Percentiles rank a stretch among this genome's conserved stretches.
phyloP scores from a whole-genome alignment of 805 yeast genomes.

The Hanseniaspora singularis region DNA sequence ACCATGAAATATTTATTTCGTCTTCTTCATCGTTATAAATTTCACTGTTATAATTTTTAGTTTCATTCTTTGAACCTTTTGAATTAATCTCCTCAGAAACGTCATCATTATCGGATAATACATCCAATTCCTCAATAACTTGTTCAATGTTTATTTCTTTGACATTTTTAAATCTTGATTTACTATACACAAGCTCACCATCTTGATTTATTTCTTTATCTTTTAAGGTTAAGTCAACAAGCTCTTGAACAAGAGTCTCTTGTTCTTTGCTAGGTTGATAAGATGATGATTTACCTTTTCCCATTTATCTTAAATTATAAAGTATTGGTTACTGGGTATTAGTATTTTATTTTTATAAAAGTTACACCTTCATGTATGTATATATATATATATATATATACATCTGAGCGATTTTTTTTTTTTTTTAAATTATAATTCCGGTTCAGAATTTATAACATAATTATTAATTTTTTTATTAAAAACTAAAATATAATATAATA shows the following conservation, averaged over 20 bases:
- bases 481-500: no score
- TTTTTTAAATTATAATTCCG: no score
- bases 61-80: slow-evolving; percentile 4
- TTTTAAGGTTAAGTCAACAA: slow-evolving; percentile 8
- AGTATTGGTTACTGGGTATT: no score
- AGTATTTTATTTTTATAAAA: no score
- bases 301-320: no score
- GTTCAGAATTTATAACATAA: no score
- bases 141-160: slow-evolving; percentile 21
- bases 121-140: slow-evolving; percentile 19
- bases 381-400: no score
- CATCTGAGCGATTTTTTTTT: no score
- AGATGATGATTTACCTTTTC: background rate
- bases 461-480: no score
- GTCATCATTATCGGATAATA: slow-evolving; percentile 16
- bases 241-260: slow-evolving; percentile 9
- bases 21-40: slow-evolving; percentile 15
- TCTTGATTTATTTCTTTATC: slow-evolving; percentile 8
- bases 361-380: no score
- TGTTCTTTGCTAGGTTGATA: slow-evolving; percentile 11
- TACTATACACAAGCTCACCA: slow-evolving; percentile 8
- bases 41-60: slow-evolving; percentile 1
- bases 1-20: slow-evolving; percentile 2
- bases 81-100: slow-evolving; percentile 17
- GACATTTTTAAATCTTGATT: slow-evolving; percentile 10